These are phyloP conservation scores for Saccharomyces paradoxus DNA, from an alignment of 805 yeast species.

Conservation along the genomic window DNA sequence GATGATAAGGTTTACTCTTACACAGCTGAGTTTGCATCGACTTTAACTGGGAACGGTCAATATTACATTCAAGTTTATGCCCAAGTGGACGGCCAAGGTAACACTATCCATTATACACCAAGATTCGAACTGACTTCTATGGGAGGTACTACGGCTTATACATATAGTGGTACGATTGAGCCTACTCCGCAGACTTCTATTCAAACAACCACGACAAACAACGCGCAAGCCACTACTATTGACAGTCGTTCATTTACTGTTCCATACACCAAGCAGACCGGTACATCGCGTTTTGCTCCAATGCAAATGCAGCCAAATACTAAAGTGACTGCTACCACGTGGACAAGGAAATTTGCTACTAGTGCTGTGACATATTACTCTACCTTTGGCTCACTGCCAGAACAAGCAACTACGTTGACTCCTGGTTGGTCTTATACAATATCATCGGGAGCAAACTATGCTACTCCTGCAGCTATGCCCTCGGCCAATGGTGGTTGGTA, in stretches of 20 bases:
- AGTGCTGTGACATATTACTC: constrained; percentile 57
- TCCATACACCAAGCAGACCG: constrained; percentile 74
- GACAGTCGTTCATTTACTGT: constrained; percentile 50
- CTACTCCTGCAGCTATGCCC: constrained; percentile 63
- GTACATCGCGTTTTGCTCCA: constrained; percentile 74
- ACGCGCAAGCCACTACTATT: constrained; percentile 29
- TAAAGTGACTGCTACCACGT: constrained; percentile 53
- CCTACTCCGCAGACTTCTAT: constrained; percentile 36
- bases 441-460: constrained; percentile 57
- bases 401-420: constrained; percentile 58
- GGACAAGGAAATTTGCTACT: constrained; percentile 61
- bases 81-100: constrained; percentile 26
- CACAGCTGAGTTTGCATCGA: constrained; percentile 37
- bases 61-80: constrained; percentile 69
- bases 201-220: constrained; percentile 31
- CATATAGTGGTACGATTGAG: constrained; percentile 39
- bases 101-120: constrained; percentile 58
- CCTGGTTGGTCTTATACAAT: constrained; percentile 77
- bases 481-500: constrained; percentile 52
- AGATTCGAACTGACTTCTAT: constrained; percentile 62
- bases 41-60: constrained; percentile 51
- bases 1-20: constrained; percentile 26
- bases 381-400: constrained; percentile 30
- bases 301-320: constrained; percentile 87
- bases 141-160: constrained; percentile 54